phyloP scores from a whole-genome alignment of 352 stramenopile genomes.

The Blastocystis sp. region DNA sequence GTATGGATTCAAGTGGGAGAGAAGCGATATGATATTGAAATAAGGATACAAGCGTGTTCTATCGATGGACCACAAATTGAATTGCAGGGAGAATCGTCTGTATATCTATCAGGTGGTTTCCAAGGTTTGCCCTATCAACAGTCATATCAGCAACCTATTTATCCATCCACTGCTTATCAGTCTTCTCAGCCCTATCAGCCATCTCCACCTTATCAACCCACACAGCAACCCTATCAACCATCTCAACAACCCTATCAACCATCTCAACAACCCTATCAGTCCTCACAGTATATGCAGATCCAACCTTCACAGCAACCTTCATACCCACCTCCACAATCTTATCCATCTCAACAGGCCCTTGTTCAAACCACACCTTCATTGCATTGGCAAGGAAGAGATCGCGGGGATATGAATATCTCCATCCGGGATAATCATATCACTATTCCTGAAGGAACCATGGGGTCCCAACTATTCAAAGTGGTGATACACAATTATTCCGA shows the following conservation, averaged over 20 bases:
- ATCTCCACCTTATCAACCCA: not conserved
- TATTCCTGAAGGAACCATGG: not conserved
- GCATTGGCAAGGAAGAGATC: not conserved
- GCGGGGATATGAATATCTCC: not conserved
- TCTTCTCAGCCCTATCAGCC: not conserved
- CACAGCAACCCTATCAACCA: not conserved
- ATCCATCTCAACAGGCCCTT: not conserved
- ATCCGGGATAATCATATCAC: conserved; percentile 42
- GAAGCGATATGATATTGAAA: not conserved
- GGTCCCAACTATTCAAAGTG: not conserved
- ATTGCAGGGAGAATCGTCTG: not conserved
- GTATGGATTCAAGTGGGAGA: not conserved
- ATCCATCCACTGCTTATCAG: not conserved
- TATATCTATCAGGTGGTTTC: not conserved
- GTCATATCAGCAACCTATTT: not conserved
- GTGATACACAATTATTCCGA: conserved; percentile 58
- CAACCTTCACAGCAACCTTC: not conserved
- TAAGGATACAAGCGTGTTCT: not conserved
- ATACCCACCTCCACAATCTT: not conserved
- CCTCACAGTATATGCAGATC: not conserved
- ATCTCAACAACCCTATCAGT: not conserved
- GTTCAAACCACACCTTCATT: not conserved
- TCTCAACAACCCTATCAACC: not conserved
- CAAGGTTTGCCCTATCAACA: not conserved
- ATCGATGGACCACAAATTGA: not conserved